phyloP scores from a whole-genome alignment of 805 yeast species.

The Myxozyma neglecta region DNA sequence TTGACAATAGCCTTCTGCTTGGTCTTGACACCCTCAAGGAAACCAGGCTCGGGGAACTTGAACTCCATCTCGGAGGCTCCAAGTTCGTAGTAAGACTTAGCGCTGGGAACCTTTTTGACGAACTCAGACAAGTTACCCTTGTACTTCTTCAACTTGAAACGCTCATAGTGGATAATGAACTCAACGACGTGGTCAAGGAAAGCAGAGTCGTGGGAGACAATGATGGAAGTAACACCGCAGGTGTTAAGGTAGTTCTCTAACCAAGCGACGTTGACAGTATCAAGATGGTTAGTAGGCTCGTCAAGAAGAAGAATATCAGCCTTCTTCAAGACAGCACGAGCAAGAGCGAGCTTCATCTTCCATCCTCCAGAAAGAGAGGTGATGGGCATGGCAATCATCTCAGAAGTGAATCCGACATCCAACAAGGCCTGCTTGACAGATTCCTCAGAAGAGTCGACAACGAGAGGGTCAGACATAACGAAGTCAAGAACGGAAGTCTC shows the following conservation, averaged over 20 bases:
- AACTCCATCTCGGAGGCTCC: slow-evolving; percentile 98
- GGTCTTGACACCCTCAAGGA: slow-evolving; percentile 99
- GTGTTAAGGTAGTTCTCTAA: slow-evolving; percentile 98
- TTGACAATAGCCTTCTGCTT: slow-evolving; percentile 99
- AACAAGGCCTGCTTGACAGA: slow-evolving; percentile 76
- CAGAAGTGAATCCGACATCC: slow-evolving; percentile 92
- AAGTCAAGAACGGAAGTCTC: slow-evolving; percentile 92
- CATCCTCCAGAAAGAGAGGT: slow-evolving; percentile 99
- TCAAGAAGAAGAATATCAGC: slow-evolving; percentile 97
- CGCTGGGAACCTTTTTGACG: slow-evolving; percentile 98
- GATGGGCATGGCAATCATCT: slow-evolving; percentile 91
- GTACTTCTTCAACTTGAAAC: slow-evolving; percentile 99
- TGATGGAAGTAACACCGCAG: slow-evolving; percentile 97
- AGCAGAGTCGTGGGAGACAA: slow-evolving; percentile 99
- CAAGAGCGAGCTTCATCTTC: slow-evolving; percentile 99
- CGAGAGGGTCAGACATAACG: slow-evolving; percentile 83
- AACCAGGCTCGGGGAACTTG: slow-evolving; percentile 99
- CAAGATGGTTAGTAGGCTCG: slow-evolving; percentile 99
- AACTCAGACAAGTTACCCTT: slow-evolving; percentile 99
- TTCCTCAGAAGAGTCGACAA: slow-evolving; percentile 59
- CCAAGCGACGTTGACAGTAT: slow-evolving; percentile 99
- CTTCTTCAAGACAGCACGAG: slow-evolving; percentile 98
- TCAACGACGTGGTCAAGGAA: slow-evolving; percentile 96
- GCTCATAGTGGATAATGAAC: slow-evolving; percentile 98
- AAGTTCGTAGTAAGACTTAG: slow-evolving; percentile 96